These are phyloP conservation scores for Aulographum hederae DNA, from an alignment of 2,329 filamentous ascomycete species.

Conservation along the genomic window DNA sequence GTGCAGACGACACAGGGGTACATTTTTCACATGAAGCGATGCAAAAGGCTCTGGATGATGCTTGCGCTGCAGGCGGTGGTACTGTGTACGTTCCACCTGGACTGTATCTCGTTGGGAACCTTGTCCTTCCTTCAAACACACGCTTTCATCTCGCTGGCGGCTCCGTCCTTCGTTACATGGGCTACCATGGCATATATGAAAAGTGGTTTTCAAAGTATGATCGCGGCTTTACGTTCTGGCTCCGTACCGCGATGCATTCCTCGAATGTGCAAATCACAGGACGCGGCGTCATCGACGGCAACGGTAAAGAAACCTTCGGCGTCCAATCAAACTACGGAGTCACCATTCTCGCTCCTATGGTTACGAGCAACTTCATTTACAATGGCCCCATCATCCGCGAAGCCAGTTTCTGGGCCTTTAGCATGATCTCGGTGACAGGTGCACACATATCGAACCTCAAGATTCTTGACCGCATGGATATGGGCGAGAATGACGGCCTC, in stretches of 20 bases:
- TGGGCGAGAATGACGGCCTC: slow-evolving; percentile 5
- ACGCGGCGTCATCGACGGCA: slow-evolving; percentile 5
- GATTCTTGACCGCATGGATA: slow-evolving; percentile 4
- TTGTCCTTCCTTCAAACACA: slow-evolving; percentile 2
- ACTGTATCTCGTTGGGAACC: slow-evolving; percentile 5
- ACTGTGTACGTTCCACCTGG: slow-evolving; percentile 5
- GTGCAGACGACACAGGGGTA: slow-evolving; percentile 4
- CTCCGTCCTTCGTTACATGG: slow-evolving; percentile 4
- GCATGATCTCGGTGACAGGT: slow-evolving; percentile 1
- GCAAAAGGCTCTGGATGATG: slow-evolving; percentile 5
- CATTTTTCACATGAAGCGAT: slow-evolving; percentile 3
- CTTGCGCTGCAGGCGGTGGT: slow-evolving; percentile 3
- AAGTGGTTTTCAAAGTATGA: slow-evolving; percentile 4
- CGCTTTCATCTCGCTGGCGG: slow-evolving; percentile 5
- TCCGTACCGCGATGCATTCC: slow-evolving; percentile 1
- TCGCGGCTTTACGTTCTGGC: slow-evolving; percentile 6
- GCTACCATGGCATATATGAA: slow-evolving; percentile 1
- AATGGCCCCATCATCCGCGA: slow-evolving; percentile 5
- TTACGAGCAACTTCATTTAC: slow-evolving; percentile 4
- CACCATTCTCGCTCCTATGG: slow-evolving; percentile 2
- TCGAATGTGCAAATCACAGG: slow-evolving; percentile 5
- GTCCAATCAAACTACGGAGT: slow-evolving; percentile 2
- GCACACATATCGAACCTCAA: slow-evolving; percentile 5
- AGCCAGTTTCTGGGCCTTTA: slow-evolving; percentile 5
- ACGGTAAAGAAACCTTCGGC: background rate